A percentile compares a stretch with the other conserved stretches of the same genome.
Conservation (phyloP, 495 filamentous ascomycete genomes). For the Trichoderma orchidacearum region DNA sequence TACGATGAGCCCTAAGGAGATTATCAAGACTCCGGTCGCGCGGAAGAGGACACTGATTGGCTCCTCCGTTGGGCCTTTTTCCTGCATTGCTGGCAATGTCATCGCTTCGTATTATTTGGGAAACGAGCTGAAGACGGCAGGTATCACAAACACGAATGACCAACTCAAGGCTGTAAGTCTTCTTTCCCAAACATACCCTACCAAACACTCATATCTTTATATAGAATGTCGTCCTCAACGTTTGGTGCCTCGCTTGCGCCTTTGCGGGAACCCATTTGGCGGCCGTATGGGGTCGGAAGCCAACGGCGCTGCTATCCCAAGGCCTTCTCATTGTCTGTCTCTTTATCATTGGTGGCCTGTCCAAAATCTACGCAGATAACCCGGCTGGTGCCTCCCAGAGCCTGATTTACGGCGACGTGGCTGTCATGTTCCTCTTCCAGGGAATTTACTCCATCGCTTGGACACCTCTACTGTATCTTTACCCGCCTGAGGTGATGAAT, state of each 20-base stretch:
- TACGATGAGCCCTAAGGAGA: conserved; percentile 25
- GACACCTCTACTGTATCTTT: conserved; percentile 36
- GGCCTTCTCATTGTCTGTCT: conserved; percentile 25
- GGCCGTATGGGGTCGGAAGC: conserved; percentile 28
- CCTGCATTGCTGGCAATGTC: conserved; percentile 35
- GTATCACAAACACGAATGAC: conserved; percentile 23
- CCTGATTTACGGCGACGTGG: conserved; percentile 27
- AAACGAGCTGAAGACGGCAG: conserved; percentile 28
- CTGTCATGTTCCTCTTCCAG: conserved; percentile 31
- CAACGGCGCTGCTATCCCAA: conserved; percentile 25
- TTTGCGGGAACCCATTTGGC: conserved; percentile 23
- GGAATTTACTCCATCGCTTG: conserved; percentile 34
- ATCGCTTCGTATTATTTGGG: conserved; percentile 38
- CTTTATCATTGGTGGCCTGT: conserved; percentile 35
- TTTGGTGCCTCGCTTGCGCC: conserved; percentile 24
- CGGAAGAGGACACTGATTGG: conserved; percentile 32
- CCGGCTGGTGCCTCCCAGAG: conserved; percentile 16
- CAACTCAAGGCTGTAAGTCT: conserved; percentile 31
- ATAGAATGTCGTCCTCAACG: conserved; percentile 30
- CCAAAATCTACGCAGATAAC: conserved; percentile 31
- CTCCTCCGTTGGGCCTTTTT: conserved; percentile 27
- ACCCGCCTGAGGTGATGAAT: conserved; percentile 23
- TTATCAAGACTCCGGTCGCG: conserved; percentile 23
- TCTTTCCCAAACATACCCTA: neutral
- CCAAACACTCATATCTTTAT: neutral